Evolutionary conservation across 2,329 filamentous ascomycete genomes (phyloP).

Genomic region (Byssochlamys sp.): DNA sequence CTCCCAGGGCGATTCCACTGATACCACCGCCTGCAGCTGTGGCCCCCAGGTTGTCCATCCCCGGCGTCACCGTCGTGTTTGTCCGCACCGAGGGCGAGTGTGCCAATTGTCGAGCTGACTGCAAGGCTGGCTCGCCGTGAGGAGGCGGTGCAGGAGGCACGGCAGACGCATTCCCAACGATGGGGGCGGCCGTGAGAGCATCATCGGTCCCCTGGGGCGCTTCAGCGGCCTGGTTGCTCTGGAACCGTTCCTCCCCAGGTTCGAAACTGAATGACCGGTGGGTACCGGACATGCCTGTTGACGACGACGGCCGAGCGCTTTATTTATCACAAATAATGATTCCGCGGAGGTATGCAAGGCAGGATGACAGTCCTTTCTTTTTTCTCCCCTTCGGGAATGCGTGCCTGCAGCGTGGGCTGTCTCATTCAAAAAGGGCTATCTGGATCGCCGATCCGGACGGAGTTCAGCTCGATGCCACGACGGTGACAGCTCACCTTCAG

Average conservation of each 20-base stretch:
- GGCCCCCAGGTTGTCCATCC: slow-evolving; percentile 58
- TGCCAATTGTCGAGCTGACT: slow-evolving; percentile 10
- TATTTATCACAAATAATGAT: not conserved
- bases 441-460: not conserved
- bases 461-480: not conserved
- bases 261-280: slow-evolving; percentile 16
- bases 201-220: not conserved
- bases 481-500: not conserved
- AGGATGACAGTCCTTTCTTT: not conserved
- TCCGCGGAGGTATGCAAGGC: not conserved
- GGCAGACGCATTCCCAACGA: slow-evolving; percentile 3
- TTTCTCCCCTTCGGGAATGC: not conserved
- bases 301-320: not conserved
- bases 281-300: slow-evolving; percentile 11
- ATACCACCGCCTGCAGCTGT: slow-evolving; percentile 55
- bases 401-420: not conserved
- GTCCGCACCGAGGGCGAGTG: slow-evolving; percentile 25
- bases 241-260: slow-evolving; percentile 8
- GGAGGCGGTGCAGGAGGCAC: slow-evolving; percentile 10
- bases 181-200: not conserved
- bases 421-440: not conserved
- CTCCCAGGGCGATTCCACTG: slow-evolving; percentile 56
- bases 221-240: not conserved
- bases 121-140: slow-evolving; percentile 4
- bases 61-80: slow-evolving; percentile 44